Conservation (phyloP, 257 asterid species). For the Solanum neorickii region DNA sequence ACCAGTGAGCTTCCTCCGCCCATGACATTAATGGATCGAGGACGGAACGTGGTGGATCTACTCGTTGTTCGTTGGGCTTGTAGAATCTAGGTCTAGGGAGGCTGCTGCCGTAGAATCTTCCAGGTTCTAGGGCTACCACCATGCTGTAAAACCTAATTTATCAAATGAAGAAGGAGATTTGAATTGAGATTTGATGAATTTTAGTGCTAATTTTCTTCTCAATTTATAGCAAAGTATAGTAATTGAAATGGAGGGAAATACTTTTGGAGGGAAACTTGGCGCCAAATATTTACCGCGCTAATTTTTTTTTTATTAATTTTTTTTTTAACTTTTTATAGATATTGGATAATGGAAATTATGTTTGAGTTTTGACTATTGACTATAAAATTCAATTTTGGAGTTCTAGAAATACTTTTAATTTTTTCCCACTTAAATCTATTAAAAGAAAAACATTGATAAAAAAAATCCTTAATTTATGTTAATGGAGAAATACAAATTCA, state of each 20-base stretch:
- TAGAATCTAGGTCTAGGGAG: constrained; percentile 77
- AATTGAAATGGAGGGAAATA: background rate
- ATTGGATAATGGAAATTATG: background rate
- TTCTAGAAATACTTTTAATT: too few species aligned
- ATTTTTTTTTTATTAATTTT: too few species aligned
- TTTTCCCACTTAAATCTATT: background rate
- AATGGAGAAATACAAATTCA: background rate
- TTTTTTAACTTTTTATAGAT: background rate
- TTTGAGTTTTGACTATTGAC: background rate
- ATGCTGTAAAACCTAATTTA: constrained; percentile 6
- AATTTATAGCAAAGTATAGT: background rate
- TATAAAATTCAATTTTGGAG: background rate
- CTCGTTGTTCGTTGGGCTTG: constrained; percentile 31
- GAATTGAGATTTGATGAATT: background rate
- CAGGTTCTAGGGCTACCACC: constrained; percentile 73
- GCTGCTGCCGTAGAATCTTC: constrained; percentile 84
- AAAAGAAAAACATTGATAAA: background rate
- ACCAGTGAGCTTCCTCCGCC: constrained; percentile 94
- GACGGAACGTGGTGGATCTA: constrained; percentile 67
- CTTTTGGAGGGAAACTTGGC: background rate
- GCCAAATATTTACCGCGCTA: background rate
- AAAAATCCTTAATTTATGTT: too few species aligned
- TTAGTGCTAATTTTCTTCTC: background rate
- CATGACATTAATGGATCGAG: constrained; percentile 56
- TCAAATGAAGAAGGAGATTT: background rate